Conservation (phyloP, 2,329 filamentous ascomycete genomes). For the Exserohilum rostratum region DNA sequence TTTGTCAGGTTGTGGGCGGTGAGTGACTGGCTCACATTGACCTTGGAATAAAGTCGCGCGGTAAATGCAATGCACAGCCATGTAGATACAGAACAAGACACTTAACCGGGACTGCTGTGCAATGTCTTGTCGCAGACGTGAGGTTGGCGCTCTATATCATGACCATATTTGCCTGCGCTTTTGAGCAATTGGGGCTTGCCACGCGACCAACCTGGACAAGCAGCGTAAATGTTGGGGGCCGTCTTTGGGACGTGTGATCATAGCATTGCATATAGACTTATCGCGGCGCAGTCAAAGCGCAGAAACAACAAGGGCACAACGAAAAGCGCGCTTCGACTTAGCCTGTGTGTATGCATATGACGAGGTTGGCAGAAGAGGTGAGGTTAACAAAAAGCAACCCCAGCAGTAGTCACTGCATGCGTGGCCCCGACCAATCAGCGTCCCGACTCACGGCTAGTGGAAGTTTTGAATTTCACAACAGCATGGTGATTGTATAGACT, state of each 20-base stretch:
- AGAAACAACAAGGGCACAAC: background rate
- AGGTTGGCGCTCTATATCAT: background rate
- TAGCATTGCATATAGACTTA: background rate
- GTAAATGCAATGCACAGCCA: background rate
- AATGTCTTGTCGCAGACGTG: slow-evolving; percentile 1
- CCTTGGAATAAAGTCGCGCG: background rate
- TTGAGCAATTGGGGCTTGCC: slow-evolving; percentile 13
- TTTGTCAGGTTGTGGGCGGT: slow-evolving; percentile 6
- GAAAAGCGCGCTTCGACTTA: background rate
- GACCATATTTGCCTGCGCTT: slow-evolving; percentile 4
- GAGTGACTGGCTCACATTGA: slow-evolving; percentile 9
- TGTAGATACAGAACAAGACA: slow-evolving; percentile 2
- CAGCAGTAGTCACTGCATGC: slow-evolving; percentile 10
- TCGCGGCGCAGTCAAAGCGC: slow-evolving; percentile 6
- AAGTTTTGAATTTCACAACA: slow-evolving; percentile 15
- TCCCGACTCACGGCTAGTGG: slow-evolving; percentile 7
- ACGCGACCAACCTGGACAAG: slow-evolving; percentile 1
- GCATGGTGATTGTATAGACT: slow-evolving; percentile 1
- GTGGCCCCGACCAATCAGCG: slow-evolving; percentile 18
- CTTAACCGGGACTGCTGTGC: slow-evolving; percentile 8
- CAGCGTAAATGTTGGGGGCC: slow-evolving; percentile 9
- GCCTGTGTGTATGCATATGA: slow-evolving; percentile 2
- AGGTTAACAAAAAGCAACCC: slow-evolving; percentile 15
- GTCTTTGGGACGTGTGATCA: slow-evolving; percentile 3
- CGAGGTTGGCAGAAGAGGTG: slow-evolving; percentile 9